Conservation (phyloP, 768 basidiomycete species). For the Holtermanniella nyarrowii region DNA sequence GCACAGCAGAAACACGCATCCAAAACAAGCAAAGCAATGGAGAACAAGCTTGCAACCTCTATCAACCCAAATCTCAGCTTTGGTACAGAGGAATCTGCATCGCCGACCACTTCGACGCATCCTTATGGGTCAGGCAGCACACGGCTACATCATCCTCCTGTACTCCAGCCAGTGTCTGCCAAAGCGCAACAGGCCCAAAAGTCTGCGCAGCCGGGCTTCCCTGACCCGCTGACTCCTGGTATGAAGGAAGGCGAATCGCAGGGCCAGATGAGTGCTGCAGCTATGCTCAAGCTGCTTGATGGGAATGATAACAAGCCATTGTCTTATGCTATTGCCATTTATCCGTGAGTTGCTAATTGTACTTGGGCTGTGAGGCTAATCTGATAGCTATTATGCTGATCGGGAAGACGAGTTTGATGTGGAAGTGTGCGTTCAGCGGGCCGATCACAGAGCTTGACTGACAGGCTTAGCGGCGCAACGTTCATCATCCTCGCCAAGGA, state of each 20-base stretch:
- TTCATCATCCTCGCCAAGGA: slow-evolving; percentile 86
- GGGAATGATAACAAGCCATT: slow-evolving; percentile 43
- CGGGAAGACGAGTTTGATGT: slow-evolving; percentile 98
- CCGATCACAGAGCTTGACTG: slow-evolving; percentile 2
- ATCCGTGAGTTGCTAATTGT: slow-evolving; percentile 48
- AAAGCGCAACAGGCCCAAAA: slow-evolving; percentile 19
- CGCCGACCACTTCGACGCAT: slow-evolving; percentile 10
- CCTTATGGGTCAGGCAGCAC: slow-evolving; percentile 15
- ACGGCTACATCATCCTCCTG: slow-evolving; percentile 37
- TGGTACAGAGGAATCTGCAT: slow-evolving; percentile 20
- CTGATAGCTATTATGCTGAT: slow-evolving; percentile 70
- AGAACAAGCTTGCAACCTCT: slow-evolving; percentile 17
- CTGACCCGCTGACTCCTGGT: slow-evolving; percentile 37
- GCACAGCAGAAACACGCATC: slow-evolving; percentile 92
- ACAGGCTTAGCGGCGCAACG: slow-evolving; percentile 62
- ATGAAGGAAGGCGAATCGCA: slow-evolving; percentile 19
- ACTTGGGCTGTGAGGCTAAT: not conserved
- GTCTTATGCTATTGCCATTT: slow-evolving; percentile 94
- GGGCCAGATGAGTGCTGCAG: slow-evolving; percentile 8
- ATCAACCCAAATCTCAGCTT: slow-evolving; percentile 20
- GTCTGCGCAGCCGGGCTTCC: slow-evolving; percentile 22
- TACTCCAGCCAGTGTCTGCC: slow-evolving; percentile 35
- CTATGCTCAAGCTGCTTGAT: slow-evolving; percentile 41
- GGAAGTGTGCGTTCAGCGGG: slow-evolving; percentile 63
- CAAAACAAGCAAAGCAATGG: slow-evolving; percentile 42